Base-by-base conservation (phyloP, 768 basidiomycete species). In the Hypholoma fasciculare region DNA sequence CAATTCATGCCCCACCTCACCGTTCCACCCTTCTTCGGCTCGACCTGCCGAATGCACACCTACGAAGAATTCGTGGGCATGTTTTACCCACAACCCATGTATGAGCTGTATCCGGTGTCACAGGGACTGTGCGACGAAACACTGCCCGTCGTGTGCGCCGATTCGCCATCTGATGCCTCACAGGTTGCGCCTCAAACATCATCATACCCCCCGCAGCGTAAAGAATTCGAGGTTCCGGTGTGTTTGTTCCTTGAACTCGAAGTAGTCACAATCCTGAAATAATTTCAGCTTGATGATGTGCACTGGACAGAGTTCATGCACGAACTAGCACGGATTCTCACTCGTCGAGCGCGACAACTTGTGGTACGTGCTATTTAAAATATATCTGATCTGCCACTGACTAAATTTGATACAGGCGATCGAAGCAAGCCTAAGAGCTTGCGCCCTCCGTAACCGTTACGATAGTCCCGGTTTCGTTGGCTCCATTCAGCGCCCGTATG, bases 361-460 rank as follows among this genome's bases (percentile, higher is more conserved):
- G 51, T 30, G 38, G 52, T 52, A 40, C 14, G 52, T 27, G 9
- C 14, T 2, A 8, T 42, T 23, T 26, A n/a, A 14, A 12, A 0
- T 27, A 12, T 30, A 8, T 40, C 4, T 34, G 30, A 34, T 34
- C 30, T 34, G 30, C 30, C 30, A 34, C 30, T 9, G 9, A 26
- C 40, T 17, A 23, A 13, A 23, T 16, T 13, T 42, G 23, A 4
- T 40, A 26, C 19, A 55, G 57, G 57, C 57, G 17, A 52, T 52
- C 23, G 20, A 36, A 34, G 57, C 51, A 44, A 58, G 50, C n/a
- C n/a, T 52, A 26, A 52, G 23, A 12, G 49, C 57, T 26, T 56
- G 55, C 19, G 62, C 61, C 11, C 75, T 78, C 49, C 73, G 78
- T 51, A 60, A 61, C 27, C 78, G 77, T 46, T 82, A 81, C 57